Evolutionary conservation across 345 rosid species (phyloP), one percentile per base, ranked within the genome.

Genomic region (Ailanthus altissimus): DNA sequence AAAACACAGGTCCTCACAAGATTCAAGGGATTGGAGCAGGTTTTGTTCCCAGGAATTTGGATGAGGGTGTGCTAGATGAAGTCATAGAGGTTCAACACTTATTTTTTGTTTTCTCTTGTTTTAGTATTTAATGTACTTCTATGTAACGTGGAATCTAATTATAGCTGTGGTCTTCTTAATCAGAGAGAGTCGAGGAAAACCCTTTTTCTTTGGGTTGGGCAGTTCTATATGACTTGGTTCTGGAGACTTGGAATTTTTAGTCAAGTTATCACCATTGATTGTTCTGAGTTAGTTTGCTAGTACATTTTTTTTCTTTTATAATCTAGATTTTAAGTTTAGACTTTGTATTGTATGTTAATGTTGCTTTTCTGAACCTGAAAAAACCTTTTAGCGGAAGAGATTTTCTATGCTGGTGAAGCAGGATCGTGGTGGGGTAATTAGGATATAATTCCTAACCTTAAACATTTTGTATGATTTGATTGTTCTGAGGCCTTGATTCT

Each of bases 1-100:
- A 64, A 47, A 82, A 50, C 80, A 64, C 82, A 95, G 99, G 99
- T 76, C 99, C 98, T 80, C 99, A 95, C 91, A 93, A 95, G 87
- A 95, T 95, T 89, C 98, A 95, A 86, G 99, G 99, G 76, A 95
- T 95, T 70, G 99, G 99, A 84, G 99, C 99, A 65, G 99, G 99
- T 75, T 95, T 95, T 84, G 85, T 95, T 58, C 99, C 99, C 60
- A 81, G 86, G 82, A 93, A 93, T 83, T 82, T 93, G 86, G 93
- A 95, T 84, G 88, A 78, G 78, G 79, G 79, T 76, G 74, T 91
- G 74, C 77, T 95, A 77, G 97, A 95, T 88, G 99, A 95, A 93
- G 86, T 95, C 80, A 85, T 95, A 67, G 84, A 91, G 90, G 99
- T 91, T 72, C 26, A 78, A 57, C 15, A 73, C 60, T 59, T 76